Percentiles rank a stretch among this genome's conserved stretches.
phyloP scores from a whole-genome alignment of 2,329 filamentous ascomycete genomes.

The Claviceps quebecensis region DNA sequence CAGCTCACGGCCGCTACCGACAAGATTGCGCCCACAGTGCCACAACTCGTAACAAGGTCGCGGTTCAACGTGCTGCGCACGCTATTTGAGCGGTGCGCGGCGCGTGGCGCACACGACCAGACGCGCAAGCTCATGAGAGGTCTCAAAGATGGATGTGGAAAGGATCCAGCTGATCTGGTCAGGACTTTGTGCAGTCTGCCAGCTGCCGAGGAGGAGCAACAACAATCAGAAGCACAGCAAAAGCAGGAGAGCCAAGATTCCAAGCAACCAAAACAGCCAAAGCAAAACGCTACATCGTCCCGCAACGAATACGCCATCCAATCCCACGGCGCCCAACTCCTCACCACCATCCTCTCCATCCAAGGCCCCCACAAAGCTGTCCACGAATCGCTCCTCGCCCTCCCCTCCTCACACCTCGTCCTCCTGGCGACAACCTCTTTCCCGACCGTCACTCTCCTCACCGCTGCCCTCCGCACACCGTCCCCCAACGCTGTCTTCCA shows the following conservation, averaged over 20 bases:
- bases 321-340: constrained; percentile 67
- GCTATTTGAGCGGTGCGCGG: constrained; percentile 68
- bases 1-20: constrained; percentile 63
- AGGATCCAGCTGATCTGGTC: constrained; percentile 31
- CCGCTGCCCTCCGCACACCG: constrained; percentile 33
- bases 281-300: constrained; percentile 14
- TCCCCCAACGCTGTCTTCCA: constrained; percentile 39
- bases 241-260: background rate
- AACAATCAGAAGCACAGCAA: constrained; percentile 20
- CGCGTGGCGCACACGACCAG: constrained; percentile 46
- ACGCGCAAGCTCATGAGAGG: constrained; percentile 33
- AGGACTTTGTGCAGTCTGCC: constrained; percentile 35
- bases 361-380: constrained; percentile 59
- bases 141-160: constrained; percentile 33
- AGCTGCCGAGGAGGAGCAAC: constrained; percentile 11
- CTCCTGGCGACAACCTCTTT: constrained; percentile 46
- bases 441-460: constrained; percentile 34
- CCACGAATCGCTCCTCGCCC: constrained; percentile 54
- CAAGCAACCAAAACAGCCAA: constrained; percentile 22
- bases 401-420: constrained; percentile 41
- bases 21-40: constrained; percentile 58
- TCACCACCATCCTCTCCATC: constrained; percentile 63
- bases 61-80: constrained; percentile 68
- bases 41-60: constrained; percentile 57
- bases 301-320: constrained; percentile 43